Evolutionary conservation across 768 basidiomycete genomes (phyloP).

Genomic region (Pleurotus sapidus): DNA sequence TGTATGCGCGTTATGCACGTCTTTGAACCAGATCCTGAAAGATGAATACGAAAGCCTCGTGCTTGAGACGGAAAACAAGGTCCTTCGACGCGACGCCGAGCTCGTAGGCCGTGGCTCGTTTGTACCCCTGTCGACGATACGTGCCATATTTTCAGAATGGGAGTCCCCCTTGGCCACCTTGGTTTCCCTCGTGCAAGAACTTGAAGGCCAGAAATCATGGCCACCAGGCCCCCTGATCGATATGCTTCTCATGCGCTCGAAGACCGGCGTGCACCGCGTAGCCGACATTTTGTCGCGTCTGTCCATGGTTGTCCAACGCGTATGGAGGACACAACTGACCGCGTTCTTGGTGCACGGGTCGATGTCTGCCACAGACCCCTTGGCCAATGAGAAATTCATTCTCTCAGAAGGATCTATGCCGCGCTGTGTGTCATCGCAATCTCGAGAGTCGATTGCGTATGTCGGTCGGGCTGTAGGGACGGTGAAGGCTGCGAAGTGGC

Average conservation of each 20-base stretch:
- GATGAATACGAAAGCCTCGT: slow-evolving; percentile 80
- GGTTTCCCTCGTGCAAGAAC: slow-evolving; percentile 56
- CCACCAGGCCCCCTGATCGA: slow-evolving; percentile 80
- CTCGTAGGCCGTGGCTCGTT: slow-evolving; percentile 80
- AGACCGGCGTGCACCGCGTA: slow-evolving; percentile 77
- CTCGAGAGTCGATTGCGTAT: slow-evolving; percentile 81
- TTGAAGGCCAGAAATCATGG: slow-evolving; percentile 59
- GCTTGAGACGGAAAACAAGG: slow-evolving; percentile 75
- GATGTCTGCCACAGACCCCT: slow-evolving; percentile 61
- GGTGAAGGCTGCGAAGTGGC: slow-evolving; percentile 76
- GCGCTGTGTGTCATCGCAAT: slow-evolving; percentile 66
- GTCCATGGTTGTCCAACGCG: slow-evolving; percentile 72
- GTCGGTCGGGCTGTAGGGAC: slow-evolving; percentile 86
- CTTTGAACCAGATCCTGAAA: slow-evolving; percentile 69
- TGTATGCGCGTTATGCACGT: slow-evolving; percentile 73
- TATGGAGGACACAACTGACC: slow-evolving; percentile 83
- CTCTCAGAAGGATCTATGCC: slow-evolving; percentile 71
- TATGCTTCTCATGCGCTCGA: slow-evolving; percentile 65
- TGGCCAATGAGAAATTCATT: slow-evolving; percentile 56
- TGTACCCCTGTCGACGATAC: slow-evolving; percentile 82
- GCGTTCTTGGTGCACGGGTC: slow-evolving; percentile 82
- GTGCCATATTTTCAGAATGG: slow-evolving; percentile 86
- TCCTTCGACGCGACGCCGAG: slow-evolving; percentile 69
- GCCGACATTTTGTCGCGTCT: slow-evolving; percentile 68
- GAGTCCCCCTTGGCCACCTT: slow-evolving; percentile 81